Conservation (phyloP, 2,329 filamentous ascomycete species). For the Nannizziopsis arthrosporioides region DNA sequence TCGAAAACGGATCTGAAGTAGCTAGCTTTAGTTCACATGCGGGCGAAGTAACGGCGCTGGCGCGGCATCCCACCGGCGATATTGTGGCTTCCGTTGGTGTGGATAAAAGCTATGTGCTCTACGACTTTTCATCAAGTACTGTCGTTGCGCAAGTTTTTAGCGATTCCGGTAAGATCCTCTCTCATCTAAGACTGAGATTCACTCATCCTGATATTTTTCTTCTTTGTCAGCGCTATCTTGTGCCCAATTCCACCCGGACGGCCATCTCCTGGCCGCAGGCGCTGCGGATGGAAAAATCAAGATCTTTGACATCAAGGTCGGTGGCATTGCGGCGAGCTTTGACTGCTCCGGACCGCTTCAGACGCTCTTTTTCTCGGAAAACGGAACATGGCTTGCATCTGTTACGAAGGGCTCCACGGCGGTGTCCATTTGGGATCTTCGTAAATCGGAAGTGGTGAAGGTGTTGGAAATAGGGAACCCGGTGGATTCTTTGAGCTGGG, state of each 20-base stretch:
- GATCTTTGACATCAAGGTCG: conserved; percentile 75
- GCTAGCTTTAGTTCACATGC: conserved; percentile 69
- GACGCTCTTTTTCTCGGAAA: conserved; percentile 79
- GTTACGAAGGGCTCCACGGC: conserved; percentile 63
- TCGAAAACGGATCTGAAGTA: conserved; percentile 57
- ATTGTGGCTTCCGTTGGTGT: conserved; percentile 77
- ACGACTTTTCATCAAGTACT: conserved; percentile 59
- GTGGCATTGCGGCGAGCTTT: conserved; percentile 66
- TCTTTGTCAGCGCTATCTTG: conserved; percentile 57
- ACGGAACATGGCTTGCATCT: conserved; percentile 89
- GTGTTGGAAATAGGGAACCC: conserved; percentile 71
- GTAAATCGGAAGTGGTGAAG: conserved; percentile 72
- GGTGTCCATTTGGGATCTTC: conserved; percentile 81
- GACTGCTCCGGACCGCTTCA: conserved; percentile 54
- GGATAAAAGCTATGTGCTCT: conserved; percentile 87
- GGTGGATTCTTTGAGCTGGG: conserved; percentile 72
- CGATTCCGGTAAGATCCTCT: conserved; percentile 54
- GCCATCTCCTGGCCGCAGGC: conserved; percentile 82
- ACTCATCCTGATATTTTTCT: conserved; percentile 24
- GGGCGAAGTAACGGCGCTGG: conserved; percentile 63
- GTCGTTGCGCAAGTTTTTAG: conserved; percentile 68
- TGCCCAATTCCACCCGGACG: conserved; percentile 86
- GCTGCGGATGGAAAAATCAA: conserved; percentile 70
- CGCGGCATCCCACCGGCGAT: conserved; percentile 69
- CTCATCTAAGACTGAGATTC: conserved; percentile 4